A percentile compares a stretch with the other conserved stretches of the same genome.
Conservation (phyloP, 768 basidiomycete genomes). For the Kwoniella pini region DNA sequence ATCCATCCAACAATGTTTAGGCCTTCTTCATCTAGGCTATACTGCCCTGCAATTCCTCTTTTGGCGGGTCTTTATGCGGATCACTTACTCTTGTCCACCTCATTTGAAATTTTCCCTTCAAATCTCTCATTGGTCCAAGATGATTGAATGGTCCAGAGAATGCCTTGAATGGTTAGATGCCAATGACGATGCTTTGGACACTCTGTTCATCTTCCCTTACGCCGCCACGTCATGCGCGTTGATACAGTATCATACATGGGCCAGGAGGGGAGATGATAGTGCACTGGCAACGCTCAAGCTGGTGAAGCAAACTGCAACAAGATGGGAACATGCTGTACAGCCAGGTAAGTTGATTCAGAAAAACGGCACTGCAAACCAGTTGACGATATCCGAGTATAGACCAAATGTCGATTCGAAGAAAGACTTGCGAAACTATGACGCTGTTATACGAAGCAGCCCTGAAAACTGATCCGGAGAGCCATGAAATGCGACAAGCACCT, state of each 20-base stretch:
- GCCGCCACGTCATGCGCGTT: constrained; percentile 84
- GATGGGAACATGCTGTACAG: constrained; percentile 83
- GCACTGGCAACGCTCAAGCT: constrained; percentile 74
- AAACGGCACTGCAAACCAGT: too few species aligned
- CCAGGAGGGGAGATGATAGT: constrained; percentile 72
- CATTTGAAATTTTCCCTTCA: constrained; percentile 85
- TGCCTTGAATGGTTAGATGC: constrained; percentile 86
- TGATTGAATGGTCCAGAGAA: constrained; percentile 73
- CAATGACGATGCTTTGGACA: constrained; percentile 78
- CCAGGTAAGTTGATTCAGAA: too few species aligned
- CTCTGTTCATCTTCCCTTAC: constrained; percentile 83
- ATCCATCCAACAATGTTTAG: constrained; percentile 58
- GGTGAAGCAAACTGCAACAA: constrained; percentile 76
- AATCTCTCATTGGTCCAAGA: constrained; percentile 73
- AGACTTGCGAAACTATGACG: constrained; percentile 84
- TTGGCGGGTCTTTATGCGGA: constrained; percentile 97
- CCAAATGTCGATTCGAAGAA: constrained; percentile 90
- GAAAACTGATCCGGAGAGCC: constrained; percentile 60
- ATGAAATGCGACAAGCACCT: constrained; percentile 58
- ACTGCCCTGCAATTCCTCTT: constrained; percentile 93
- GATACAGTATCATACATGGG: constrained; percentile 95
- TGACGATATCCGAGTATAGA: too few species aligned
- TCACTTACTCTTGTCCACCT: constrained; percentile 85
- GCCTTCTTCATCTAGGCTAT: constrained; percentile 83
- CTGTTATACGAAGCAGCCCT: constrained; percentile 92